Base-by-base conservation (phyloP, 257 asterid genomes). In the Solanum corneliomulleri region DNA sequence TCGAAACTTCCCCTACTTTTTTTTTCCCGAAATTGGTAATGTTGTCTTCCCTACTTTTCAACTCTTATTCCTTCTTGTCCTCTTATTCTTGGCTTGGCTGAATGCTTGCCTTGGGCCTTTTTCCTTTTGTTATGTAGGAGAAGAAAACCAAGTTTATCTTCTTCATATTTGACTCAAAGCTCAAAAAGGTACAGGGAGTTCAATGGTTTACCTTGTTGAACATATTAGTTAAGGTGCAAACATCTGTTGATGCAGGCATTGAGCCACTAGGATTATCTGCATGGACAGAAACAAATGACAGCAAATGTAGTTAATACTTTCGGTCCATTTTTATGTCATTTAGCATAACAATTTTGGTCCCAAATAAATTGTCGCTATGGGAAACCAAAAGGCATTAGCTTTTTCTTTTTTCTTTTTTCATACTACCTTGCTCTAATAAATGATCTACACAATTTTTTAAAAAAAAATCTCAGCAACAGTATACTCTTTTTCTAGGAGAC, bases 251-350 rank as follows among this genome's bases (percentile, higher is more conserved):
- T 88, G 90, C 90, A 86, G 90, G 89, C 88, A 82, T 64, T 68
- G 70, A 49, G 84, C 88, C 90, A 71, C 85, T 87, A 56, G 29
- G 77, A 64, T 85, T 87, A 52, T 87, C 96, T 93, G 94, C 90
- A 76, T 49, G 82, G 86, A 76, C n/a, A 89, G 44, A 89, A 85
- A 56, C 70, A 85, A 87, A 71, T 47, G 47, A 47, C 47, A 71
- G 68, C 20, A 85, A 76, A 15, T 86, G 83, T 62, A 72, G 35
- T 86, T 16, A 52, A 16, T 31, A 74, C 10, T 39, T 37, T 20
- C 11, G 2, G 31, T 39, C 52, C 52, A 74, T 74, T 21, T 21
- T 74, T 37, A 39, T 39, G 49, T 74, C 31, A 21, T 74, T 74
- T 21, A 74, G 16, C 82, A 37, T 20, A 37, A n/a, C 37, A 77